Evolutionary conservation across 306 rosid genomes (phyloP), one percentile per base, ranked within the genome.

Genomic region (Fagus sylvatica): DNA sequence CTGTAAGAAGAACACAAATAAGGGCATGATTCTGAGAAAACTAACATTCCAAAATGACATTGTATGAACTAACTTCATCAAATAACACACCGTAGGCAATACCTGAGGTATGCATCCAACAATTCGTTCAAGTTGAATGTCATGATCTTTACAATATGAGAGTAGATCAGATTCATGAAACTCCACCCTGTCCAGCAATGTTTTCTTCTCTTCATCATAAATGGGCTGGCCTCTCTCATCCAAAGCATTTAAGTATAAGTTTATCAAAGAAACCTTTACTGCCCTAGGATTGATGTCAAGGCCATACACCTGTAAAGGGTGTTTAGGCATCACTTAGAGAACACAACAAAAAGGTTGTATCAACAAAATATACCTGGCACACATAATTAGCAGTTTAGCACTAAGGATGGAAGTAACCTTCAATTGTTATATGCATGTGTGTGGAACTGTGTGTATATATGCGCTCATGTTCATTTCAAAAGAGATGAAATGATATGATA

Each of bases 81-180:
- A 32, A 48, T 68, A 59, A 36, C 57, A 37, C 15, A 70, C 8
- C 41, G 32, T 49, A 53, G n/a, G 84, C 70, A 80, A 53, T 76
- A 95, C 99, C 99, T 95, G 99, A 79, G 99, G 99, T 77, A 95
- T 95, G 90, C 99, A 95, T 70, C 99, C 99, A 59, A 95, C 99
- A 85, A 92, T 93, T 77, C 97, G 87, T 74, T 92, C 99, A 51
- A 95, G 96, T 72, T 86, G 89, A 79, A 95, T 95, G 79, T 78
- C 91, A 61, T 87, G 70, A 40, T 88, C 90, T 85, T 95, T 87
- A 80, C 93, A 89, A 77, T 95, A 93, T 32, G 90, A 80, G 79
- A 95, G 82, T 49, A 95, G 96, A 89, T 95, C 99, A 55, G 99
- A 95, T 84, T 91, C 99, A 70, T 95, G 77, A 84, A 95, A 95